Evolutionary conservation across 441 rosid genomes (phyloP).

Genomic region (Adansonia grandidieri): DNA sequence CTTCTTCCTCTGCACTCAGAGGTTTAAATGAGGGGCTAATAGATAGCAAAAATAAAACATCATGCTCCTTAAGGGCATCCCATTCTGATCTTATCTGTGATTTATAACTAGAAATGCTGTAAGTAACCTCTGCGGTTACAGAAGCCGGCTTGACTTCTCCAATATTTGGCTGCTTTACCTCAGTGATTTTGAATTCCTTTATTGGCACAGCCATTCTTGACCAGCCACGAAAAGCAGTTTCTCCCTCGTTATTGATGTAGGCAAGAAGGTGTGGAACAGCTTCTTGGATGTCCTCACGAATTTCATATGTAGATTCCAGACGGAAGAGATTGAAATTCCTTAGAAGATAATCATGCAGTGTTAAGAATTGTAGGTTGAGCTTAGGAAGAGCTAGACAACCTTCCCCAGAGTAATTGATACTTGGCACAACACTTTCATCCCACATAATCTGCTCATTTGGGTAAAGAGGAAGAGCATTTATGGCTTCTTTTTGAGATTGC

Average conservation of each 20-base stretch:
- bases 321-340: constrained; percentile 98
- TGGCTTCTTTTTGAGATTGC: constrained; percentile 96
- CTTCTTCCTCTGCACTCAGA: constrained; percentile 91
- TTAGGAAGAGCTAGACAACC: constrained; percentile 99
- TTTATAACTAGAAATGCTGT: constrained; percentile 87
- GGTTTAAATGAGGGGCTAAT: constrained; percentile 95
- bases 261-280: constrained; percentile 97
- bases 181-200: constrained; percentile 70
- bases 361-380: constrained; percentile 93
- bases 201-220: constrained; percentile 98
- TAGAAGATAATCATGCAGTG: constrained; percentile 95
- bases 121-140: constrained; percentile 87
- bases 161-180: constrained; percentile 94
- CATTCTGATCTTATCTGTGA: constrained; percentile 92
- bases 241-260: constrained; percentile 85
- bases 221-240: constrained; percentile 97
- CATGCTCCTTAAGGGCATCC: constrained; percentile 98
- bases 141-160: constrained; percentile 98
- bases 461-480: constrained; percentile 96
- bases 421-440: constrained; percentile 98
- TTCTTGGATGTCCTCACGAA: constrained; percentile 99
- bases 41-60: constrained; percentile 91
- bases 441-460: constrained; percentile 99
- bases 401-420: constrained; percentile 98
- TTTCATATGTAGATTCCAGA: constrained; percentile 97